Evolutionary conservation across 768 basidiomycete species (phyloP).

Genomic region (Candolleomyces eurysporus): DNA sequence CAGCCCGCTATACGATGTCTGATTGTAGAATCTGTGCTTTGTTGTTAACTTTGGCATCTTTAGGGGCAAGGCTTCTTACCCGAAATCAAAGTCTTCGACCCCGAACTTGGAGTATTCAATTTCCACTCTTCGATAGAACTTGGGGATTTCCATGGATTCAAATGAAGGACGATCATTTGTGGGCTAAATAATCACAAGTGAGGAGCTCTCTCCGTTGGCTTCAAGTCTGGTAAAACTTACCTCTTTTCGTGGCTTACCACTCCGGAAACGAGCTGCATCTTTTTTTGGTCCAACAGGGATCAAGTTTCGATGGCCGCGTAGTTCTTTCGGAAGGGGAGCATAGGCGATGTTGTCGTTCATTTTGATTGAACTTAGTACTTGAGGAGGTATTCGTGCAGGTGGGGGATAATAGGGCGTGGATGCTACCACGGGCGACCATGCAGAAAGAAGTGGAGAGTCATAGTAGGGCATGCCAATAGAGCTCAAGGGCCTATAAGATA

Average conservation of each 20-base stretch:
- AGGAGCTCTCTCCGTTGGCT: neutral
- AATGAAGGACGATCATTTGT: constrained; percentile 43
- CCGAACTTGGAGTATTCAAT: constrained; percentile 99
- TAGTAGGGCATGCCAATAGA: constrained; percentile 88
- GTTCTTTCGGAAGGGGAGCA: constrained; percentile 81
- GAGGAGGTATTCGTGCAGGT: constrained; percentile 74
- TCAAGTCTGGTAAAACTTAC: constrained; percentile 26
- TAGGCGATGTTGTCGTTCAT: constrained; percentile 89
- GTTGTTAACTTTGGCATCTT: neutral
- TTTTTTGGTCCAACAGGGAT: constrained; percentile 52
- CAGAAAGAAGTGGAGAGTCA: constrained; percentile 68
- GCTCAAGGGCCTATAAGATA: constrained; percentile 70
- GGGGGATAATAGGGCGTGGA: constrained; percentile 55
- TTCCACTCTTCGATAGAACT: constrained; percentile 86
- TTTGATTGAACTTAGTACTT: constrained; percentile 76
- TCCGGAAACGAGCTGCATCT: constrained; percentile 75
- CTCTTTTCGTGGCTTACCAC: constrained; percentile 63
- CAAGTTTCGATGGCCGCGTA: constrained; percentile 82
- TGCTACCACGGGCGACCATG: constrained; percentile 49
- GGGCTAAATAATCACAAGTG: neutral
- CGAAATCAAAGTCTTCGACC: constrained; percentile 98
- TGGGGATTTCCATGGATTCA: constrained; percentile 64
- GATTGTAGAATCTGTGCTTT: constrained; percentile 83
- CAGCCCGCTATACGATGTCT: constrained; percentile 84
- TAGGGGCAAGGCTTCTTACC: constrained; percentile 42